Evolutionary conservation across 1,284 basidiomycete species (phyloP), one percentile per base, ranked within the genome.

Genomic region (Laetiporus sulphureus): DNA sequence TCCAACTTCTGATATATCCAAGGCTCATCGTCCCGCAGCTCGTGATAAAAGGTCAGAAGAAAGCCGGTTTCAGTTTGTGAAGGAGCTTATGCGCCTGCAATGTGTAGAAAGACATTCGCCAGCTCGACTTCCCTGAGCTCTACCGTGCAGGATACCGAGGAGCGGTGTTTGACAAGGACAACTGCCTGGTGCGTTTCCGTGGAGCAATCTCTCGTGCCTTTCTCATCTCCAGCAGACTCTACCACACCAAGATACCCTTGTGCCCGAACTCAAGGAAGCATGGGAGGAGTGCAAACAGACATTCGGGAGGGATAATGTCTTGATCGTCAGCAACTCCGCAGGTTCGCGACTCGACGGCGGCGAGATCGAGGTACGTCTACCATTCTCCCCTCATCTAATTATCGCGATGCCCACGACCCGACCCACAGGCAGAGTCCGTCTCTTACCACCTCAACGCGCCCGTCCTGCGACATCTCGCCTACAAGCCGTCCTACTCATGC

Each of bases 101-200:
- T 49, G 36, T 55, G 48, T 58, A 77, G 73, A 58, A 75, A 89
- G 92, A 91, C 59, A 91, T 98, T 54, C 82, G 87, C 62, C 74
- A 88, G 50, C 71, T 98, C 53, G 83, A 97, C 62, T 97, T 93
- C 72, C 55, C 56, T n/a, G 82, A 80, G 12, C 69, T 98, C 29
- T 73, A 75, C 46, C 69, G 70, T 42, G 79, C 80, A 13, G 93
- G 94, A 2, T 93, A 91, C 55, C 78, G 83, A 35, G 92, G 86
- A 24, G 85, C 88, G 10, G 83, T 99, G 0, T 86, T 97, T 52
- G 95, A 98, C 75, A 98, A 97, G 67, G 95, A 99, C 62, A 98
- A 99, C 54, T 98, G 95, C 58, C 64, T 98, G 52, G 92, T 91
- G 54, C 27, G 80, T 65, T 8, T 24, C 2, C 5, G 11, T n/a